Percentiles rank a stretch among this genome's conserved stretches.
Evolutionary conservation across 108 stramenopile species (phyloP).

Genomic region (Cyclotella cryptica): DNA sequence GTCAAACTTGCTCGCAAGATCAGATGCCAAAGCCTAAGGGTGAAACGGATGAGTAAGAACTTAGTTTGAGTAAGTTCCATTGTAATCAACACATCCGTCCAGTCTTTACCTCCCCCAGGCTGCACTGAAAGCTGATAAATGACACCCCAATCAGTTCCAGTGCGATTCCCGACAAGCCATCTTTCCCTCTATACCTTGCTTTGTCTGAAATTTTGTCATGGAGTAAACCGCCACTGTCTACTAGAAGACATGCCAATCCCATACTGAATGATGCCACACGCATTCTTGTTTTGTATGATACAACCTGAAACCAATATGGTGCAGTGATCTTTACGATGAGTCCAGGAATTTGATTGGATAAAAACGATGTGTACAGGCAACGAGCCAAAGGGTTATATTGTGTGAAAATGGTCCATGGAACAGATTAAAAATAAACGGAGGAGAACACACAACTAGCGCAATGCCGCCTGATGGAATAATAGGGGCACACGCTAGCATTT

Average conservation of each 20-base stretch:
- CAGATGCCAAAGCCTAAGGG: slow-evolving; percentile 71
- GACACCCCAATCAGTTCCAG: slow-evolving; percentile 83
- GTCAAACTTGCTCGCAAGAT: slow-evolving; percentile 71
- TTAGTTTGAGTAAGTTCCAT: neutral
- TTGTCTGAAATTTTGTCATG: slow-evolving; percentile 5
- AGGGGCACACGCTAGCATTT: slow-evolving; percentile 90
- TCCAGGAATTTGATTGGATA: slow-evolving; percentile 74
- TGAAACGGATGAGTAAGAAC: neutral
- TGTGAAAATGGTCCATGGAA: neutral
- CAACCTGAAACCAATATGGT: slow-evolving; percentile 87
- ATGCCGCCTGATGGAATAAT: slow-evolving; percentile 77
- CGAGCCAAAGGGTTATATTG: neutral
- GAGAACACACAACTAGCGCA: slow-evolving; percentile 61
- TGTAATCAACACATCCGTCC: neutral
- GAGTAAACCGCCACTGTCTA: slow-evolving; percentile 60
- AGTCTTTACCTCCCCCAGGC: slow-evolving; percentile 76
- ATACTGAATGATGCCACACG: slow-evolving; percentile 55
- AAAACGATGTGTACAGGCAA: slow-evolving; percentile 36
- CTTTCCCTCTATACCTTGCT: neutral
- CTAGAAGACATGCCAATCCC: slow-evolving; percentile 45
- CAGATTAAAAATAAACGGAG: neutral
- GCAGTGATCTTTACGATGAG: slow-evolving; percentile 67
- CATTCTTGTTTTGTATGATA: slow-evolving; percentile 70
- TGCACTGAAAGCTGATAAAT: slow-evolving; percentile 66
- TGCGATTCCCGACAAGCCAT: slow-evolving; percentile 7